Base-by-base conservation (phyloP, 1,284 basidiomycete genomes). In the Cryptococcus sp. region DNA sequence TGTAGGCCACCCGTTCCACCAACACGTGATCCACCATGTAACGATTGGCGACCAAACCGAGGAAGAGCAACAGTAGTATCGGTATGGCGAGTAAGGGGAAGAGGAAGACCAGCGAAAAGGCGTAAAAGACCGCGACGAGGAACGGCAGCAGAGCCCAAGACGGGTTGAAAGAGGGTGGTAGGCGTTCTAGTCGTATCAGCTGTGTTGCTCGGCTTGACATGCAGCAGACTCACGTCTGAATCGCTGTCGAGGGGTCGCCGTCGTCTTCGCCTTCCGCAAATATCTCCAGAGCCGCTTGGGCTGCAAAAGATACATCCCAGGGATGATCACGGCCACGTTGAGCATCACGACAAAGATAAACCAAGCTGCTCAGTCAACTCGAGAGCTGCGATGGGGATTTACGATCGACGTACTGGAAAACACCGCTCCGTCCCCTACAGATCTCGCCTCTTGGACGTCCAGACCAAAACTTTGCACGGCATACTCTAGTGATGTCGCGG, bases 51-150 rank as follows among this genome's bases (percentile, higher is more conserved):
- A 87, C 76, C 48, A 87, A 74, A 3, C 82, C 81, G 18, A 89
- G 75, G 49, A 84, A 75, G 3, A 88, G 66, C 46, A 88, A 70
- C 28, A 87, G 48, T 22, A 81, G 74, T 35, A 83, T 81, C 45
- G 85, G 82, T 34, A 85, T 82, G 0, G 80, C 81, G 50, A 90
- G 80, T 38, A 88, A 71, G 2, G 87, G 87, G 66, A 87, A 87
- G 40, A 88, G 80, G 45, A 87, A 45, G 79, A 76, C 72, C 82
- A 88, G 34, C 77, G 81, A 36, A 16, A 60, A 83, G 44, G 84
- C 82, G 69, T 87, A 83, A 36, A 85, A 75, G 51, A 87, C 76
- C 26, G 80, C 84, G 41, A 86, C 73, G 37, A 86, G 74, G 60
- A 81, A 82, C 37, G 82, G 80, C 31, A 80, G 79, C 18, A 80